Percentiles rank a stretch among this genome's conserved stretches.
Evolutionary conservation across 306 rosid genomes (phyloP).

Genomic region (Lathyrus tuberosus): DNA sequence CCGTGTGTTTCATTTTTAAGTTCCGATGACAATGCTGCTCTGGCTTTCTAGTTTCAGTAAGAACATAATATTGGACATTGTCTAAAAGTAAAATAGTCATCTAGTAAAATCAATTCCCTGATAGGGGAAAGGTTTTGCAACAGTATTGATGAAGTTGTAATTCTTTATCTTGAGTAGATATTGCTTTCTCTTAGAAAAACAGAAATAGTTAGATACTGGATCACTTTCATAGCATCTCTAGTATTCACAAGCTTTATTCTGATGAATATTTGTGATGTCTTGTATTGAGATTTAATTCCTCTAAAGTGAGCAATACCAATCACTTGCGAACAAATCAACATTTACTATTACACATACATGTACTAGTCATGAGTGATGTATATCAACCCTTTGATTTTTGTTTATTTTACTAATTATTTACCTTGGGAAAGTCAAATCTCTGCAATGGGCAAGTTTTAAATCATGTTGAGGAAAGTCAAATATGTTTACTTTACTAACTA

Average conservation of each 20-base stretch:
- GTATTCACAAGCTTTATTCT: constrained; percentile 9
- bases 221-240: constrained; percentile 19
- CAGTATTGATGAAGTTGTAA: background rate
- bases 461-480: constrained; percentile 9
- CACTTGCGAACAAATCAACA: background rate
- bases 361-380: background rate
- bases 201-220: background rate
- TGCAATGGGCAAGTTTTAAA: background rate
- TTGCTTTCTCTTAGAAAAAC: background rate
- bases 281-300: background rate
- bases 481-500: too few relatives aligned
- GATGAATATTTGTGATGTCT: background rate
- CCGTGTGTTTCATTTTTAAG: background rate
- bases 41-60: background rate
- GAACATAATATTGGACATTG: constrained; percentile 7
- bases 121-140: background rate
- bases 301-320: background rate
- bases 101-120: background rate
- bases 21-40: background rate
- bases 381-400: background rate
- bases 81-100: background rate
- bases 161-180: constrained; percentile 9
- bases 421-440: background rate
- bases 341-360: background rate
- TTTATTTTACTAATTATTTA: background rate